Conservation (phyloP, 441 rosid genomes). For the Macaranga tanarius region DNA sequence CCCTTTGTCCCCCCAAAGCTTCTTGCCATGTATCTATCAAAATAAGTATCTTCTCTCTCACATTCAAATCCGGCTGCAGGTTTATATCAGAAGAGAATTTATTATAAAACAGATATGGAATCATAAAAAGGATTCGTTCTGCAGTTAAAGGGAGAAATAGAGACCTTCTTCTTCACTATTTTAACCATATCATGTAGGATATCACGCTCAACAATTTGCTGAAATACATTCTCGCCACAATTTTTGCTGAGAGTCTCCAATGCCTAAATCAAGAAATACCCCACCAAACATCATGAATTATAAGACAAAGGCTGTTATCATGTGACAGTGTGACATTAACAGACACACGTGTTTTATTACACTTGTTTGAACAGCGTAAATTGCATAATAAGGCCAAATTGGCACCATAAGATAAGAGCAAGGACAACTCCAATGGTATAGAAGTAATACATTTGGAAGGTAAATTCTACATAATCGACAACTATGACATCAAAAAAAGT, state of each 20-base stretch:
- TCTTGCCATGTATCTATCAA: constrained; percentile 98
- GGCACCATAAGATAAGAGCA: neutral
- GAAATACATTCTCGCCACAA: constrained; percentile 82
- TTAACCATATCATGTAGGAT: constrained; percentile 95
- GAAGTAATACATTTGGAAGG: neutral
- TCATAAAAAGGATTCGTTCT: constrained; percentile 14
- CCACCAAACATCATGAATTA: constrained; percentile 9
- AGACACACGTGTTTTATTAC: neutral
- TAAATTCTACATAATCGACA: neutral
- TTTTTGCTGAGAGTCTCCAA: constrained; percentile 95
- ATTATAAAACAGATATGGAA: neutral
- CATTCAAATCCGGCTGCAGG: constrained; percentile 87
- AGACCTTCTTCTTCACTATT: constrained; percentile 92
- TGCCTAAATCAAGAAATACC: constrained; percentile 46
- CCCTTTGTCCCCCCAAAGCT: constrained; percentile 84
- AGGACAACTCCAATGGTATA: neutral
- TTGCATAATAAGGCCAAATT: neutral
- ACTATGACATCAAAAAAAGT: neutral
- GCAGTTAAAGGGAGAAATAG: constrained; percentile 15
- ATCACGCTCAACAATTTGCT: constrained; percentile 90
- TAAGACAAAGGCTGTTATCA: constrained; percentile 6
- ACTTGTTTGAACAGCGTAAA: neutral
- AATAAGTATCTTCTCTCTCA: constrained; percentile 87
- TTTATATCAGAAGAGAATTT: constrained; percentile 22
- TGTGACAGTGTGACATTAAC: neutral